Percentiles rank a stretch among this genome's conserved stretches.
Evolutionary conservation across 2,329 filamentous ascomycete species (phyloP).

Genomic region (Claviceps lovelessii): DNA sequence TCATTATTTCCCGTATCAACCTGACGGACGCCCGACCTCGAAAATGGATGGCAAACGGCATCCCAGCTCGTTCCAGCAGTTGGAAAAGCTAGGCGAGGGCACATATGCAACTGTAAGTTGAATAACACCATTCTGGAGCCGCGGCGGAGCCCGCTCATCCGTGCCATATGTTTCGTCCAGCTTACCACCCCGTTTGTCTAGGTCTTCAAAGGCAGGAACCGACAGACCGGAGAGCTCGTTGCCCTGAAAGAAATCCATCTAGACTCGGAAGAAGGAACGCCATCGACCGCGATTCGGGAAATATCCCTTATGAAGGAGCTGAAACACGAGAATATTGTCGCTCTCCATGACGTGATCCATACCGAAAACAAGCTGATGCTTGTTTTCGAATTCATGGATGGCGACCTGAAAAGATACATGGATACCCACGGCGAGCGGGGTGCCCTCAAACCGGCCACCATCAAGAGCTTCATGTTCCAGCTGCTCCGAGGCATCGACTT

Average conservation of each 20-base stretch:
- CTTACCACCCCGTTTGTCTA: conserved; percentile 22
- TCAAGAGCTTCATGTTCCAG: conserved; percentile 99
- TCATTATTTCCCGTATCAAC: background rate
- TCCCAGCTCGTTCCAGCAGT: conserved; percentile 95
- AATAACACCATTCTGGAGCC: background rate
- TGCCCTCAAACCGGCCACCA: conserved; percentile 72
- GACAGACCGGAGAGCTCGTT: conserved; percentile 91
- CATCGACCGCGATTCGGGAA: conserved; percentile 91
- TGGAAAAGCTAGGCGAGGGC: conserved; percentile 96
- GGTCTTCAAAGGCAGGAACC: conserved; percentile 97
- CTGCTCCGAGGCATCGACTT: conserved; percentile 91
- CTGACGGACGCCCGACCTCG: background rate
- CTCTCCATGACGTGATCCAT: conserved; percentile 95
- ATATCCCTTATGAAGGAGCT: conserved; percentile 99
- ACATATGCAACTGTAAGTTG: conserved; percentile 78
- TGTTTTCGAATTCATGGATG: conserved; percentile 98
- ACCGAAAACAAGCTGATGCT: conserved; percentile 99
- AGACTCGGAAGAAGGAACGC: conserved; percentile 94
- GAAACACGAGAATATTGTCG: conserved; percentile 97
- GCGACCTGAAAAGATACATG: conserved; percentile 98
- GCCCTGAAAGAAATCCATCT: conserved; percentile 98
- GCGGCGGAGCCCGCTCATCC: background rate
- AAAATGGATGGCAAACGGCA: conserved; percentile 84
- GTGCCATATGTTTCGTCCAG: background rate
- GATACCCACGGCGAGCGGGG: conserved; percentile 82